phyloP scores from a whole-genome alignment of 2,329 filamentous ascomycete species.

The Daldinia sp. region DNA sequence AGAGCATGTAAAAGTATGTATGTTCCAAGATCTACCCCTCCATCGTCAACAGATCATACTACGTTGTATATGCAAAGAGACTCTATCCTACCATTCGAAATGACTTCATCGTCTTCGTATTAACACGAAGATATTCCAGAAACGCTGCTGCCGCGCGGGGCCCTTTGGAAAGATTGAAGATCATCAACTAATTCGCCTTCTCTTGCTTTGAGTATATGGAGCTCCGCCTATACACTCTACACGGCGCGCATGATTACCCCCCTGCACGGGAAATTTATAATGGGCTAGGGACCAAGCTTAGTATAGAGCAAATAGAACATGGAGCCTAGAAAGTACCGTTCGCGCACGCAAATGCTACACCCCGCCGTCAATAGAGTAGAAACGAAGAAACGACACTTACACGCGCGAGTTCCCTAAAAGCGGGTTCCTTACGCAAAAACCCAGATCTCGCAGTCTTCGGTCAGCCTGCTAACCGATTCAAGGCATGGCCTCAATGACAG shows the following conservation, averaged over 20 bases:
- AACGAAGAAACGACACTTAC: constrained; percentile 9
- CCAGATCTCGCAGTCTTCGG: constrained; percentile 17
- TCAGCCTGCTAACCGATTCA: constrained; percentile 18
- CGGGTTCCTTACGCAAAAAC: constrained; percentile 28
- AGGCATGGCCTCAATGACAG: constrained; percentile 21
- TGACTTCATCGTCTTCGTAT: constrained; percentile 33
- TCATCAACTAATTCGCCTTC: background rate
- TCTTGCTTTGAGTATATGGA: background rate
- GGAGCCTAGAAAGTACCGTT: constrained; percentile 9
- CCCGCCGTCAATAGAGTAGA: constrained; percentile 2
- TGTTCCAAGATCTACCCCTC: constrained; percentile 38
- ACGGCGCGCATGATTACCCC: constrained; percentile 1
- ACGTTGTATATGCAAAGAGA: constrained; percentile 30
- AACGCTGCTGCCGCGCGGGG: constrained; percentile 26
- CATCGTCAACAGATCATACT: constrained; percentile 34
- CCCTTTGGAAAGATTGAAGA: background rate
- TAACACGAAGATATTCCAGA: constrained; percentile 16
- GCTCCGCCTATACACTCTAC: background rate
- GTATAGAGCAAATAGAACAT: background rate
- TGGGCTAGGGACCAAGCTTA: background rate
- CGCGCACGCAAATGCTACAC: constrained; percentile 10
- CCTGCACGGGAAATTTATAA: background rate
- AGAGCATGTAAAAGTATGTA: constrained; percentile 27
- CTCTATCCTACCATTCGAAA: constrained; percentile 10
- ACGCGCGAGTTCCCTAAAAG: constrained; percentile 19